Evolutionary conservation across 495 filamentous ascomycete species (phyloP).

Genomic region (Parachaetomium inaequale): DNA sequence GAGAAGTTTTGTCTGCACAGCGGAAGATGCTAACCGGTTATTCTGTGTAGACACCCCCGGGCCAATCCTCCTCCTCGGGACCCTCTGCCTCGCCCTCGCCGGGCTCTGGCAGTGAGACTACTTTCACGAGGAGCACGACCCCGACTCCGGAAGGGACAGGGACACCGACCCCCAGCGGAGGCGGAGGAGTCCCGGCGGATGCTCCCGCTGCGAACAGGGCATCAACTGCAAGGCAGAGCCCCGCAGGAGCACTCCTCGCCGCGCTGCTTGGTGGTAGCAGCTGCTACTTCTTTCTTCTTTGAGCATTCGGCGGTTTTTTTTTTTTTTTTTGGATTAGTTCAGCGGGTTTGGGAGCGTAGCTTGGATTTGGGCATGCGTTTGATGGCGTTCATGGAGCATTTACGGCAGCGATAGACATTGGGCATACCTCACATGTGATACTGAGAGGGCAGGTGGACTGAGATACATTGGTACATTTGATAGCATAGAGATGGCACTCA

Average conservation of each 20-base stretch:
- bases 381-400: slow-evolving; percentile 5
- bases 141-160: too few species aligned
- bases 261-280: not conserved
- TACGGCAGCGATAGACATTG: not conserved
- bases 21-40: not conserved
- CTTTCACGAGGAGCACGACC: not conserved
- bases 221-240: not conserved
- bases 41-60: slow-evolving; percentile 13
- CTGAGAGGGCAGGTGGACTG: not conserved
- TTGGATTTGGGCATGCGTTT: not conserved
- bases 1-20: too few species aligned
- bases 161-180: not conserved
- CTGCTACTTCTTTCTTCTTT: not conserved
- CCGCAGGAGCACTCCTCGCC: not conserved
- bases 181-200: slow-evolving; percentile 3
- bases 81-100: slow-evolving; percentile 6
- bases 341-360: not conserved
- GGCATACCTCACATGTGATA: not conserved
- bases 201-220: not conserved
- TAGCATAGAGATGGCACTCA: not conserved
- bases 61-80: not conserved
- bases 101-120: not conserved
- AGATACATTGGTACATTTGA: not conserved
- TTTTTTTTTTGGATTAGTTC: not conserved
- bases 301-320: not conserved